Percentiles rank a stretch among this genome's conserved stretches.
Evolutionary conservation across 192 early-diverging fungal species (phyloP).

Genomic region (Backusella tuberculispora): DNA sequence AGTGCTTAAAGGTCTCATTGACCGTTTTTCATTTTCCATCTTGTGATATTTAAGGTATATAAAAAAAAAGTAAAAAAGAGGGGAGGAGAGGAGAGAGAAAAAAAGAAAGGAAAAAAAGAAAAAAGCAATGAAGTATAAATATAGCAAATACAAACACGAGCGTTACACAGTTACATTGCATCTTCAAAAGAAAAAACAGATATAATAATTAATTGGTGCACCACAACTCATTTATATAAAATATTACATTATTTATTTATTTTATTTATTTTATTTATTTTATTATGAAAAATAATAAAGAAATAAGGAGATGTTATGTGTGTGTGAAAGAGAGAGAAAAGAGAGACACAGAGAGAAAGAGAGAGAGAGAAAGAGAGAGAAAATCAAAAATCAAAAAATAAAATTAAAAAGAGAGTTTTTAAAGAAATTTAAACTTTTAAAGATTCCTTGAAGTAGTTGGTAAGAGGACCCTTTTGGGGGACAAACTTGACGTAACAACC

Average conservation of each 20-base stretch:
- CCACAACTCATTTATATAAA: neutral
- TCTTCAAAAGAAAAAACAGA: neutral
- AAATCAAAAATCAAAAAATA: neutral
- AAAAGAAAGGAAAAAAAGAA: neutral
- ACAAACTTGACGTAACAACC: slow-evolving; percentile 96
- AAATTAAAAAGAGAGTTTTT: neutral
- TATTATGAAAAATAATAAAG: neutral
- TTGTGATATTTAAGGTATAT: neutral
- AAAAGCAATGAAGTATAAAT: no score
- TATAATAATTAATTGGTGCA: neutral
- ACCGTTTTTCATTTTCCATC: slow-evolving; percentile 15
- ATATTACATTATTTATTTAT: neutral
- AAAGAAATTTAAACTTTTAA: neutral
- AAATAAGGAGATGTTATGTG: neutral
- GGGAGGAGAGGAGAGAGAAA: neutral
- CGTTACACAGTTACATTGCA: neutral
- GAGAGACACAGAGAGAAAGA: neutral
- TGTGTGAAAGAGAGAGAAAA: neutral
- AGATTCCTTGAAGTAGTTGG: slow-evolving; percentile 34
- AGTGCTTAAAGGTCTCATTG: neutral
- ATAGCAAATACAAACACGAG: neutral
- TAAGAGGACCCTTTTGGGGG: slow-evolving; percentile 79
- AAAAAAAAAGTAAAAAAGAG: neutral
- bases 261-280: neutral
- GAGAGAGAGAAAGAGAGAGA: neutral